These are phyloP conservation scores for Leucogyrophana mollusca DNA, from an alignment of 768 basidiomycete species.

Conservation along the genomic window DNA sequence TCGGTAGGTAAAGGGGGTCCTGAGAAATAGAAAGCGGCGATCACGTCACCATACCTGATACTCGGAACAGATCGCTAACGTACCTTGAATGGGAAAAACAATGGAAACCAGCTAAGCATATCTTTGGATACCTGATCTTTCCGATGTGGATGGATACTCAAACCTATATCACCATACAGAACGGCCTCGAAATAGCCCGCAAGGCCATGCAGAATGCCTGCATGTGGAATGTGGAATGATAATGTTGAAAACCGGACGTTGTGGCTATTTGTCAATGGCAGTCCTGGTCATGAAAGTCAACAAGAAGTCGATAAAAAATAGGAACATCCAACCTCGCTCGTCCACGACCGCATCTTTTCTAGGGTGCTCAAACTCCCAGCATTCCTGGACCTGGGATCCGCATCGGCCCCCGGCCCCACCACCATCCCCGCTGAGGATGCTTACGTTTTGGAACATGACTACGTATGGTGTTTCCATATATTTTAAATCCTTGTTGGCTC, in stretches of 20 bases:
- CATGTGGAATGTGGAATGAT: constrained; percentile 91
- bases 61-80: constrained; percentile 20
- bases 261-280: constrained; percentile 94
- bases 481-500: constrained; percentile 62
- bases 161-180: constrained; percentile 83
- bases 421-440: constrained; percentile 79
- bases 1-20: constrained; percentile 93
- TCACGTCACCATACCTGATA: constrained; percentile 3
- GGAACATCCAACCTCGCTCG: constrained; percentile 51
- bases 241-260: constrained; percentile 87
- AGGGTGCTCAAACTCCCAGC: constrained; percentile 98
- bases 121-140: constrained; percentile 87
- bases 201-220: constrained; percentile 89
- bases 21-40: constrained; percentile 25
- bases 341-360: constrained; percentile 76
- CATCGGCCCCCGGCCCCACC: constrained; percentile 62
- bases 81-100: constrained; percentile 94
- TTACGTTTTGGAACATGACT: constrained; percentile 96
- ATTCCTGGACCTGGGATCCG: constrained; percentile 86
- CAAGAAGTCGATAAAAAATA: not conserved
- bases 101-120: constrained; percentile 99
- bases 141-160: constrained; percentile 91
- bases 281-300: constrained; percentile 44
- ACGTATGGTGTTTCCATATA: constrained; percentile 95
- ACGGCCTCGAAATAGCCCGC: constrained; percentile 98